Evolutionary conservation across 2,329 filamentous ascomycete species (phyloP).

Genomic region (Pezizomycotina sp.): DNA sequence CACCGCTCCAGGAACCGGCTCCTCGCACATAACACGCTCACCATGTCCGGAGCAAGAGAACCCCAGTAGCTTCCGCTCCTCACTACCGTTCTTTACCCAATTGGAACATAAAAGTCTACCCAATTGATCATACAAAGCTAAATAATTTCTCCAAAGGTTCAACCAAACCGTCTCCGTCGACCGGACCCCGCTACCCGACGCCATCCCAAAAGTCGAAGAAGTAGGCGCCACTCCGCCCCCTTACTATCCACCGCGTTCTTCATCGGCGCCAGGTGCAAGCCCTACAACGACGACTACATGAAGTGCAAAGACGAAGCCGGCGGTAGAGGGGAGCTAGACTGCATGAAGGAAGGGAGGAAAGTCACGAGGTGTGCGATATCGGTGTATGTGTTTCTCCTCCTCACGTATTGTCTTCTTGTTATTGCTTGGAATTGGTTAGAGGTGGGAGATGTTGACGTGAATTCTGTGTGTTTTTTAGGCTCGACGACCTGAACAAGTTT

Average conservation of each 20-base stretch:
- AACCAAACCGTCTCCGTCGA: slow-evolving; percentile 86
- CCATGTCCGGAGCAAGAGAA: too few relatives aligned
- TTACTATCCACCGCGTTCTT: slow-evolving; percentile 87
- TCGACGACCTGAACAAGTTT: slow-evolving; percentile 90
- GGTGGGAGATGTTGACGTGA: background rate
- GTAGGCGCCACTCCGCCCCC: slow-evolving; percentile 85
- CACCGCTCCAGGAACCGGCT: too few relatives aligned
- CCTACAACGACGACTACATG: slow-evolving; percentile 99
- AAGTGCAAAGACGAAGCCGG: slow-evolving; percentile 94
- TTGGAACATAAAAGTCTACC: too few relatives aligned
- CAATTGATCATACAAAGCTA: slow-evolving; percentile 6
- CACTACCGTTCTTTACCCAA: too few relatives aligned
- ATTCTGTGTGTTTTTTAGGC: slow-evolving; percentile 34
- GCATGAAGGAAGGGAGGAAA: slow-evolving; percentile 87
- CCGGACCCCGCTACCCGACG: slow-evolving; percentile 81
- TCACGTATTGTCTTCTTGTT: slow-evolving; percentile 3
- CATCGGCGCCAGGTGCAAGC: slow-evolving; percentile 84
- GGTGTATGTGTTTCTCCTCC: slow-evolving; percentile 51
- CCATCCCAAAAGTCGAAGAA: slow-evolving; percentile 85
- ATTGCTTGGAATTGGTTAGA: background rate
- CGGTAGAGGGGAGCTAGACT: slow-evolving; percentile 81
- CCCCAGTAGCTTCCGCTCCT: too few relatives aligned
- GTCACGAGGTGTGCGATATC: slow-evolving; percentile 92
- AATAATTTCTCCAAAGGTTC: slow-evolving; percentile 43
- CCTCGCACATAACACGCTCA: too few relatives aligned